These are phyloP conservation scores for Scopulariopsis brevicaulis DNA, from an alignment of 2,329 filamentous ascomycete species.

Conservation along the genomic window DNA sequence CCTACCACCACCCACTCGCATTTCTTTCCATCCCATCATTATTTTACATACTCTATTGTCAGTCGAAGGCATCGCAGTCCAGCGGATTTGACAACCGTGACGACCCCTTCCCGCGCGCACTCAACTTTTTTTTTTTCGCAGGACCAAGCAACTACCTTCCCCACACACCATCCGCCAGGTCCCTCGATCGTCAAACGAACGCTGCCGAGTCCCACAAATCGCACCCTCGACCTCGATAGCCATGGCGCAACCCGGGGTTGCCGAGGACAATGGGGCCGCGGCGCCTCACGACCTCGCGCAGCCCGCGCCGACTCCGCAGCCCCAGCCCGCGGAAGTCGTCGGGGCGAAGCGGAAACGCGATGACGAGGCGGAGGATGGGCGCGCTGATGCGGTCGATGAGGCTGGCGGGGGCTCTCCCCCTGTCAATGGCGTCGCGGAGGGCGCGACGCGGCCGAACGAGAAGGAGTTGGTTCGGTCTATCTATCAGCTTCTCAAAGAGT, in stretches of 20 bases:
- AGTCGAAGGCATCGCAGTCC: neutral
- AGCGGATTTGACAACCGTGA: neutral
- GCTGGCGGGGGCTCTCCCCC: neutral
- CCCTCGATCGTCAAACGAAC: conserved; percentile 11
- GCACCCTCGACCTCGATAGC: conserved; percentile 4
- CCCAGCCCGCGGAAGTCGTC: conserved; percentile 10
- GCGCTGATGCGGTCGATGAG: conserved; percentile 14
- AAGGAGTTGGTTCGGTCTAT: conserved; percentile 25
- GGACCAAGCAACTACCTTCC: neutral
- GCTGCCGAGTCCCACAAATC: conserved; percentile 8
- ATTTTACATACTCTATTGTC: neutral
- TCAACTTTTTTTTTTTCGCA: neutral
- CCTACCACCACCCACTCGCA: neutral
- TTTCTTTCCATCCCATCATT: neutral
- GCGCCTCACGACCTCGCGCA: conserved; percentile 10
- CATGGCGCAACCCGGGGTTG: conserved; percentile 29
- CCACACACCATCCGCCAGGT: conserved; percentile 8
- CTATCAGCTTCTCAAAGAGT: conserved; percentile 25
- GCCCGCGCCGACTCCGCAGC: conserved; percentile 7
- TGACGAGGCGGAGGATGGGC: conserved; percentile 25
- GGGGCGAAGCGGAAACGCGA: conserved; percentile 50
- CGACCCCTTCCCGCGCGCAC: neutral
- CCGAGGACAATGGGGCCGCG: conserved; percentile 28
- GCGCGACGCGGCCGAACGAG: conserved; percentile 9
- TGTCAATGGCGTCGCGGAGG: neutral